Evolutionary conservation across 805 yeast species (phyloP), one percentile per base, ranked within the genome.

Genomic region (Candida adriatica): DNA sequence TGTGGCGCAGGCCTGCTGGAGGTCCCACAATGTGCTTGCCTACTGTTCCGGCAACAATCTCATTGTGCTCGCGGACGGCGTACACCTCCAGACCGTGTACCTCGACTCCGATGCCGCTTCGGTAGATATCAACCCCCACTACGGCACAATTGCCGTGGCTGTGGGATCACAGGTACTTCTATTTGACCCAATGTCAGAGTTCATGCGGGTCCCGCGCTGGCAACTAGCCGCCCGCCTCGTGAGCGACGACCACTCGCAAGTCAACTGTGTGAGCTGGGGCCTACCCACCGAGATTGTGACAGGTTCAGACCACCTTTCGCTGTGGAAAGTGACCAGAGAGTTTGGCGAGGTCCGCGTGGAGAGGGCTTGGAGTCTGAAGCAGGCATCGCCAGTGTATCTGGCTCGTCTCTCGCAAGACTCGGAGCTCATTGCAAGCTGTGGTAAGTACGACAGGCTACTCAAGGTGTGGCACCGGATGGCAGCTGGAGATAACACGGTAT

Each of bases 31-130:
- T 31, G 56, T 86, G 2, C 58, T 82, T 20, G 62, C 34, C 4
- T 90, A 90, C 53, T 82, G 87, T 36, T 84, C 96, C 1, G 96
- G 95, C 1, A 86, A 86, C 58, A 86, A 85, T 52, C 62, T 90
- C 43, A 81, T 90, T 20, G 68, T 82, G 5, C 51, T 78, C 3
- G 64, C 79, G 6, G 67, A 70, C 38, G 61, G 67, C 28, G 60
- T 66, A 36, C 59, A 79, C 38, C 57, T 87, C 13, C 97, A 90
- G 55, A 86, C 95, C 0, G 59, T 86, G 2, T 82, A 82, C 45
- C 61, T 86, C 15, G 76, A 75, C 8, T 40, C 61, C 2, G 95
- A 84, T 48, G 78, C 90, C 13, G 48, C 49, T 16, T 74, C 80
- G 1, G 76, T 87, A 4, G 79, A 75, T 36, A 66, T 88, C 28